Evolutionary conservation across 257 asterid genomes (phyloP).

Genomic region (Eustoma russellianum): DNA sequence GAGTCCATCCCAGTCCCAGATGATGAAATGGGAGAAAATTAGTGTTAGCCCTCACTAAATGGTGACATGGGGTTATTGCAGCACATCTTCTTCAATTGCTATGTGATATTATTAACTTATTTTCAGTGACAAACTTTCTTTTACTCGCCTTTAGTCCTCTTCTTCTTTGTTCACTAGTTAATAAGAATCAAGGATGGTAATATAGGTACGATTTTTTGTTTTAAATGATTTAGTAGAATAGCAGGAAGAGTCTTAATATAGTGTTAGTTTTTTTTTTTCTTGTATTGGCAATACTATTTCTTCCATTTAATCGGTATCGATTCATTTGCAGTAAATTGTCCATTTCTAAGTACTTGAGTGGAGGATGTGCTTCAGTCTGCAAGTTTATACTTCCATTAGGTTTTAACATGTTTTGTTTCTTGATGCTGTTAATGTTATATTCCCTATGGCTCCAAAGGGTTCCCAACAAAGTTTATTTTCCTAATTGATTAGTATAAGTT

Average conservation of each 20-base stretch:
- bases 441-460: not conserved
- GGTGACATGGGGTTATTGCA: not conserved
- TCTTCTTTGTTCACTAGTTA: too few relatives aligned
- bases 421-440: slow-evolving; percentile 2
- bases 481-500: not conserved
- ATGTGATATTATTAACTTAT: too few relatives aligned
- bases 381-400: slow-evolving; percentile 14
- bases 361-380: slow-evolving; percentile 15
- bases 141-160: too few relatives aligned
- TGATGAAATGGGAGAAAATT: slow-evolving; percentile 9
- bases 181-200: too few relatives aligned
- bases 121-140: too few relatives aligned
- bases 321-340: slow-evolving; percentile 1
- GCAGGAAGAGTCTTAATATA: too few relatives aligned
- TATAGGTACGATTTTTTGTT: too few relatives aligned
- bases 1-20: slow-evolving; percentile 11
- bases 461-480: not conserved
- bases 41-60: not conserved
- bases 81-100: too few relatives aligned
- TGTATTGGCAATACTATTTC: too few relatives aligned
- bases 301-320: too few relatives aligned
- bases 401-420: not conserved
- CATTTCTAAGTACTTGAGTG: not conserved
- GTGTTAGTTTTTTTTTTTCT: too few relatives aligned
- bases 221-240: too few relatives aligned